These are phyloP conservation scores for Gossypium trilobum DNA, from an alignment of 441 rosid species.

Conservation along the genomic window DNA sequence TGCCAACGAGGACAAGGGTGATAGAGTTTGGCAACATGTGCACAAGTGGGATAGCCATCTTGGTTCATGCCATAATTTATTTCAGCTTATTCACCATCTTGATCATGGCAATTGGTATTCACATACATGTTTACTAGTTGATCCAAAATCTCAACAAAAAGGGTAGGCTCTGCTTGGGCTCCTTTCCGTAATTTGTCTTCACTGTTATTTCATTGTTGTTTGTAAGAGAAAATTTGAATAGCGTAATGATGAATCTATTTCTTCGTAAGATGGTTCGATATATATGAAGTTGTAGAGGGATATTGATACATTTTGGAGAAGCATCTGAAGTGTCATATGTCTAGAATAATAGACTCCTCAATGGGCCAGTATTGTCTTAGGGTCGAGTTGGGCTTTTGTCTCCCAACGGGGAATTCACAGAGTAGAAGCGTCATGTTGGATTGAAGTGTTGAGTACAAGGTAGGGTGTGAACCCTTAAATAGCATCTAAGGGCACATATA, in stretches of 20 bases:
- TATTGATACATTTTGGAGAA: too few species aligned
- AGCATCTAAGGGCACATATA: too few species aligned
- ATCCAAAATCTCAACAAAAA: constrained; percentile 15
- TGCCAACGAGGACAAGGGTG: constrained; percentile 62
- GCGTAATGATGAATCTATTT: not conserved
- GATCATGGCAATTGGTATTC: constrained; percentile 65
- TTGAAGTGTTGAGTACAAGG: too few species aligned
- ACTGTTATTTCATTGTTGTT: not conserved
- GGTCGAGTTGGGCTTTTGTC: too few species aligned
- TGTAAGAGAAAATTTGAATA: not conserved
- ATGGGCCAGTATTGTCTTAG: too few species aligned
- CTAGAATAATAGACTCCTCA: too few species aligned
- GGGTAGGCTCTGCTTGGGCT: not conserved
- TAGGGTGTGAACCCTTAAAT: too few species aligned
- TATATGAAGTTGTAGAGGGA: not conserved
- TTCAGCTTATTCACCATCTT: constrained; percentile 71
- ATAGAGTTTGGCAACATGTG: constrained; percentile 88
- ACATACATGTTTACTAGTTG: constrained; percentile 43
- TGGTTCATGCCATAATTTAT: constrained; percentile 67
- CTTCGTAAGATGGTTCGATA: not conserved
- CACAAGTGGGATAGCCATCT: constrained; percentile 77
- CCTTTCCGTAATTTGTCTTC: not conserved
- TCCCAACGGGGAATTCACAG: too few species aligned
- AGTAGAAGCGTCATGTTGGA: too few species aligned
- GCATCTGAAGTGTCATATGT: too few species aligned